phyloP scores from a whole-genome alignment of 2,329 filamentous ascomycete genomes.

The Nakataea oryzae region DNA sequence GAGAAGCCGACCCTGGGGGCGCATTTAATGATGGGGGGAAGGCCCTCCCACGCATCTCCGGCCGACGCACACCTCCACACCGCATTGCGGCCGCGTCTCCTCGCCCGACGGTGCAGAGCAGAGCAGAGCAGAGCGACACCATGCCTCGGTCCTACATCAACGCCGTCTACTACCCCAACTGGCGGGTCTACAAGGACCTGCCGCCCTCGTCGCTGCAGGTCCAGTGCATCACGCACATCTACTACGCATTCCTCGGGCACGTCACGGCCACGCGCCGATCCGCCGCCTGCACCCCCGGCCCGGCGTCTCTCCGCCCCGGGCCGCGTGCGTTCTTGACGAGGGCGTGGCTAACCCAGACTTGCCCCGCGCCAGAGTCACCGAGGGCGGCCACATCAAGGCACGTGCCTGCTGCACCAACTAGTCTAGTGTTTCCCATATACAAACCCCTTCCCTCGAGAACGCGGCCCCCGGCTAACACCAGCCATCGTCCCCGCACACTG shows the following conservation, averaged over 20 bases:
- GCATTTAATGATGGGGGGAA: no score
- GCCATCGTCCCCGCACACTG: no score
- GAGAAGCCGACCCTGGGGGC: background rate
- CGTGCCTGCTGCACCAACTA: no score
- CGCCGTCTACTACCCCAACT: constrained; percentile 54
- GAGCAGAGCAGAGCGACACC: background rate
- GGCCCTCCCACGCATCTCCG: background rate
- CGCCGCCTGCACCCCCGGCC: background rate
- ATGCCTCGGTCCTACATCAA: constrained; percentile 14
- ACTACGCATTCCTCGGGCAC: constrained; percentile 52
- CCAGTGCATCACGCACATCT: constrained; percentile 49
- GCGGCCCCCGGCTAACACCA: background rate
- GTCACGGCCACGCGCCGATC: background rate
- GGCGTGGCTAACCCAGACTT: background rate
- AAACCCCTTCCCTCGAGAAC: constrained; percentile 1
- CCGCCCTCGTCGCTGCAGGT: constrained; percentile 48
- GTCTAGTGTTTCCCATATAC: background rate
- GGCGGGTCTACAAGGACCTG: constrained; percentile 49
- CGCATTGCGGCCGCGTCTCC: no score
- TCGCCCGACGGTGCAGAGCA: background rate
- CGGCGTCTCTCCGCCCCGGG: no score
- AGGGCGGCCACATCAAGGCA: constrained; percentile 29
- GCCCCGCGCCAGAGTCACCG: constrained; percentile 17
- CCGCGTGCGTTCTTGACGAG: background rate
- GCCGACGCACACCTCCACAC: no score